Evolutionary conservation across 306 rosid genomes (phyloP).

Genomic region (Vigna angularis): DNA sequence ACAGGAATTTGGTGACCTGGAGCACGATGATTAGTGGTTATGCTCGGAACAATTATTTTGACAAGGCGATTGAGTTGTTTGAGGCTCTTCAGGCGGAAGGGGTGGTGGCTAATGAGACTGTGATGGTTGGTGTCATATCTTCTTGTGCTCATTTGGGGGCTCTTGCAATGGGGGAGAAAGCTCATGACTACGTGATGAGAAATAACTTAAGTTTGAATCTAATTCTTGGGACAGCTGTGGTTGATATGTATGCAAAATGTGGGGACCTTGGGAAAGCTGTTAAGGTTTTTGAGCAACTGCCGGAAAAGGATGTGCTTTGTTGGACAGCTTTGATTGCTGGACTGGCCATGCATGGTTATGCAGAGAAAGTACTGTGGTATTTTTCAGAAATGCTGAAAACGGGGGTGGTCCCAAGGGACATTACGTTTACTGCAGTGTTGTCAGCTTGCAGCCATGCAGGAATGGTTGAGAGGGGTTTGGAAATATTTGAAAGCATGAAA

Average conservation of each 20-base stretch:
- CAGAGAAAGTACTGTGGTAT: slow-evolving; percentile 47
- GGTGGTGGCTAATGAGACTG: slow-evolving; percentile 54
- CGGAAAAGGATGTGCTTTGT: slow-evolving; percentile 46
- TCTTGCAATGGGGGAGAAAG: slow-evolving; percentile 50
- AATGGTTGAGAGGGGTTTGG: slow-evolving; percentile 44
- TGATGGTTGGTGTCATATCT: slow-evolving; percentile 57
- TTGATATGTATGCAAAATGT: slow-evolving; percentile 60
- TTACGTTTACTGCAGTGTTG: slow-evolving; percentile 57
- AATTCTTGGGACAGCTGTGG: slow-evolving; percentile 56
- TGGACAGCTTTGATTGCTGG: slow-evolving; percentile 61
- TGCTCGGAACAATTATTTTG: slow-evolving; percentile 44
- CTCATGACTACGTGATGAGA: slow-evolving; percentile 48
- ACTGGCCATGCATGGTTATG: slow-evolving; percentile 55
- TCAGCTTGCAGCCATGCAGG: slow-evolving; percentile 58
- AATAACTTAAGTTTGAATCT: slow-evolving; percentile 48
- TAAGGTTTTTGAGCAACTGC: slow-evolving; percentile 44
- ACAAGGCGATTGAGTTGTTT: slow-evolving; percentile 46
- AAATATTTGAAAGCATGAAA: slow-evolving; percentile 53
- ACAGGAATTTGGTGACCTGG: slow-evolving; percentile 57
- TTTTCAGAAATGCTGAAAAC: slow-evolving; percentile 46
- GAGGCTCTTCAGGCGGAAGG: slow-evolving; percentile 46
- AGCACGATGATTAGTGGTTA: slow-evolving; percentile 56
- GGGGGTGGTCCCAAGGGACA: slow-evolving; percentile 48
- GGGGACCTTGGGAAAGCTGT: slow-evolving; percentile 55
- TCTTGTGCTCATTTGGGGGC: slow-evolving; percentile 63